phyloP scores from a whole-genome alignment of 202 grass and related monocot species.

The Musa balbisiana region DNA sequence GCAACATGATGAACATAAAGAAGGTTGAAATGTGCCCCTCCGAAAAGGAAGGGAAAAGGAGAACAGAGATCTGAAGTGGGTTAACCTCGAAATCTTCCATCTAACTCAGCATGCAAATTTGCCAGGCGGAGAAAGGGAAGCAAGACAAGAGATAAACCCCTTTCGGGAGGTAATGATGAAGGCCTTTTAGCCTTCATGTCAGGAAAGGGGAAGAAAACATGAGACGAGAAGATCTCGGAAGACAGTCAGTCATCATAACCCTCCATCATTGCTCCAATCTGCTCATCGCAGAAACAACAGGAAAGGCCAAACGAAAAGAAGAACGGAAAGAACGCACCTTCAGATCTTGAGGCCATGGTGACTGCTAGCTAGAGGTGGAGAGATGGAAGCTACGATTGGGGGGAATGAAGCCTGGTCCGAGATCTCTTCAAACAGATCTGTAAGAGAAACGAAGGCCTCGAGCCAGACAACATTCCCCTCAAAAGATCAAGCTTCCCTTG shows the following conservation, averaged over 20 bases:
- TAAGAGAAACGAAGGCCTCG: background rate
- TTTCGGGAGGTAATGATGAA: constrained; percentile 4
- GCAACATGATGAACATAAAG: no score
- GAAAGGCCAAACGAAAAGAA: no score
- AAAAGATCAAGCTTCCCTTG: background rate
- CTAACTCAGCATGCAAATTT: background rate
- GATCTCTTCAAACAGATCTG: constrained; percentile 18
- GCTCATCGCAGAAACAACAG: background rate
- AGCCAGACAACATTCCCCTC: constrained; percentile 18
- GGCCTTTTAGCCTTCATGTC: constrained; percentile 7
- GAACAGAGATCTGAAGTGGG: no score
- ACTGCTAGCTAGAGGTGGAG: no score
- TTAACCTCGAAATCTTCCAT: no score
- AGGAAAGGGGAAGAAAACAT: background rate
- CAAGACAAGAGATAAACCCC: background rate
- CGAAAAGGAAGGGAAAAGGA: no score
- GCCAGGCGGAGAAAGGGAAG: background rate
- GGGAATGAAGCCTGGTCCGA: constrained; percentile 99
- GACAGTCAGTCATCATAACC: background rate
- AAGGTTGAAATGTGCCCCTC: no score
- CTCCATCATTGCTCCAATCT: constrained; percentile 7
- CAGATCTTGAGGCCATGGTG: no score
- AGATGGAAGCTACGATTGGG: constrained; percentile 65
- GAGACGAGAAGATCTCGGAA: background rate
- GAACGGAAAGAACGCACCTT: no score